These are phyloP conservation scores for Aspergillus sergii DNA, from an alignment of 2,329 filamentous ascomycete species.

Conservation along the genomic window DNA sequence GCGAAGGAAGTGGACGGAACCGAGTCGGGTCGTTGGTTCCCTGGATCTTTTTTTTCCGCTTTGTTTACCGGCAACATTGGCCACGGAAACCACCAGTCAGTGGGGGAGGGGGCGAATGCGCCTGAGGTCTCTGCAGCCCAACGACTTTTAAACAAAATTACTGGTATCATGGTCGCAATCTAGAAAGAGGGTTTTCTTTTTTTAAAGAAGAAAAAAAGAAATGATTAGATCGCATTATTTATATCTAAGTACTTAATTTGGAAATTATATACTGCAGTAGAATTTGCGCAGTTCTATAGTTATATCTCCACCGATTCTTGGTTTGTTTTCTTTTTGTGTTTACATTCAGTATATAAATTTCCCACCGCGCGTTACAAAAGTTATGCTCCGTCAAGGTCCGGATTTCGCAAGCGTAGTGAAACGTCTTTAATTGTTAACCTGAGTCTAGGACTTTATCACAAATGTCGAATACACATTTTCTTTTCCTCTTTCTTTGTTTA, in stretches of 20 bases:
- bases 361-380: background rate
- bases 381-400: background rate
- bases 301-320: no score
- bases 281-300: no score
- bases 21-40: background rate
- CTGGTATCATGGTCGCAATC: background rate
- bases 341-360: background rate
- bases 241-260: background rate
- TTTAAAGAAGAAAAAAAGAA: background rate
- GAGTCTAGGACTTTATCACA: no score
- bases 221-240: background rate
- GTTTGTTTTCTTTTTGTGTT: background rate
- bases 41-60: background rate
- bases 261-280: no score
- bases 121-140: background rate
- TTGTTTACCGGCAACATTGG: constrained; percentile 5
- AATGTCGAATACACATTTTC: background rate
- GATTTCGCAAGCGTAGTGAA: background rate
- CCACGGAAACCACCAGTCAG: background rate
- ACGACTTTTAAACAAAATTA: background rate
- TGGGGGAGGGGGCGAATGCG: background rate
- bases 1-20: background rate
- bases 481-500: background rate
- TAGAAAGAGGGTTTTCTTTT: background rate
- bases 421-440: background rate